Evolutionary conservation across 495 filamentous ascomycete species (phyloP).

Genomic region (Penicillium fimorum): DNA sequence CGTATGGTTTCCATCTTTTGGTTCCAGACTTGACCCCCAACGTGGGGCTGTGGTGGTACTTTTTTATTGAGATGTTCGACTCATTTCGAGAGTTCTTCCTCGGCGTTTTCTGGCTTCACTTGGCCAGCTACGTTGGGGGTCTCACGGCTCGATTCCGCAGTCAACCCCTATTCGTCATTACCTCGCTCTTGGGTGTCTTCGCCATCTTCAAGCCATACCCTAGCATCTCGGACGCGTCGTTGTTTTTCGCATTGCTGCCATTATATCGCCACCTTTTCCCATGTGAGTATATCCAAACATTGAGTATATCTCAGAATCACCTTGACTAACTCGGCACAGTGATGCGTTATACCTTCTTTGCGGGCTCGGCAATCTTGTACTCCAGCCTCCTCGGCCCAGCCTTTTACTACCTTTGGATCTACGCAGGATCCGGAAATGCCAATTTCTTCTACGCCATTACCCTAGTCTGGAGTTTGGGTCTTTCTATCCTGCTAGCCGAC

Average conservation of each 20-base stretch:
- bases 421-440: constrained; percentile 94
- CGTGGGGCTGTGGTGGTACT: constrained; percentile 98
- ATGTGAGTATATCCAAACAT: constrained; percentile 48
- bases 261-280: constrained; percentile 95
- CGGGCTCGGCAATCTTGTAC: constrained; percentile 77
- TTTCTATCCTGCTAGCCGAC: constrained; percentile 79
- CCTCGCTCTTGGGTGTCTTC: constrained; percentile 79
- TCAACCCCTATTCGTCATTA: constrained; percentile 84
- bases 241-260: constrained; percentile 79
- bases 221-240: constrained; percentile 78
- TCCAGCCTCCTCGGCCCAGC: constrained; percentile 85
- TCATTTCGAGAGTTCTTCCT: constrained; percentile 97
- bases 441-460: constrained; percentile 99
- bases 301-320: neutral
- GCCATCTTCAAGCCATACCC: constrained; percentile 96
- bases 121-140: constrained; percentile 82
- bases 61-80: constrained; percentile 99
- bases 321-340: constrained; percentile 47
- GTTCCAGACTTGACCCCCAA: constrained; percentile 94
- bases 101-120: constrained; percentile 95
- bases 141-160: constrained; percentile 73
- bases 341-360: constrained; percentile 91
- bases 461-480: constrained; percentile 89
- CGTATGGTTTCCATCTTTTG: constrained; percentile 87
- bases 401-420: constrained; percentile 98